Conservation (phyloP, 345 rosid genomes). For the Syzygium aqueum region DNA sequence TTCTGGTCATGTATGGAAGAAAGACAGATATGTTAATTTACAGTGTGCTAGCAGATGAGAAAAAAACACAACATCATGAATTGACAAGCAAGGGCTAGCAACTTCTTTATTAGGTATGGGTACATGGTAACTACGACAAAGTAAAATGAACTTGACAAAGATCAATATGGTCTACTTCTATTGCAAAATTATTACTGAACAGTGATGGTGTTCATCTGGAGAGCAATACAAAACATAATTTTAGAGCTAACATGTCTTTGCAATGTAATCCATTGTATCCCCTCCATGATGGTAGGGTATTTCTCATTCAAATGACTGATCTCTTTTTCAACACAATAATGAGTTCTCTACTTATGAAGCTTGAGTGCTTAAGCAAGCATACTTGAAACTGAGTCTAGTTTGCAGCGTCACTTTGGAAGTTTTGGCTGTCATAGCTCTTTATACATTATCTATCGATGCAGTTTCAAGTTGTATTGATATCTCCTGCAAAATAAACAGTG, state of each 20-base stretch:
- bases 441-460: slow-evolving; percentile 5
- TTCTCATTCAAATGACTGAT: not conserved
- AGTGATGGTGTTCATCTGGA: not conserved
- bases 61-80: not conserved
- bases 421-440: not conserved
- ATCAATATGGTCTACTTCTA: not conserved
- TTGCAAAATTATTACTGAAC: not conserved
- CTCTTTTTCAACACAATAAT: not conserved
- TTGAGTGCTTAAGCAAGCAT: not conserved
- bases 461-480: slow-evolving; percentile 24
- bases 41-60: not conserved
- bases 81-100: not conserved
- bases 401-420: not conserved
- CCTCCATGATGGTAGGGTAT: not conserved
- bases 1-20: not conserved
- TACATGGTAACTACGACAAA: not conserved
- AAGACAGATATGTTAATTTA: not conserved
- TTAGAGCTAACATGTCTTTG: not conserved
- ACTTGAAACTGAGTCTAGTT: not conserved
- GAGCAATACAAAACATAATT: not conserved
- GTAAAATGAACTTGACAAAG: not conserved
- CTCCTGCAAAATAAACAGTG: slow-evolving; percentile 19
- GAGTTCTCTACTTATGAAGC: not conserved
- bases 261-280: not conserved
- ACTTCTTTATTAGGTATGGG: not conserved